Evolutionary conservation across 495 filamentous ascomycete species (phyloP).

Genomic region (Trichoderma reesei): DNA sequence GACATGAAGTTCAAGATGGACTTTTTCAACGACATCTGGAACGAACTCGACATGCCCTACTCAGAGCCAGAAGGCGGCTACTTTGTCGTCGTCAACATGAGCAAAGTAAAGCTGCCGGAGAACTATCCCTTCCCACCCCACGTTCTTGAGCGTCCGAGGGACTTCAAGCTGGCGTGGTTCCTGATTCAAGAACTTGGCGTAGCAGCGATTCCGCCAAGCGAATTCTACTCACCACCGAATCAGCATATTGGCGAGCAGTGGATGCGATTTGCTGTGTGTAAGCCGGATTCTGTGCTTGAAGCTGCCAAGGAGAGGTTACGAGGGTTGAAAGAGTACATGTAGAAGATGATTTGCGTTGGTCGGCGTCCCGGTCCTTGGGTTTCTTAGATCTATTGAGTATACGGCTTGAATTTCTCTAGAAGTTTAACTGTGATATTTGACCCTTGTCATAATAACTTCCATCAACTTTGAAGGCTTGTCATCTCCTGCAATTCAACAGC

Average conservation of each 20-base stretch:
- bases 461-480: not conserved
- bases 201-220: conserved; percentile 89
- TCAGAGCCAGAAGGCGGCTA: conserved; percentile 92
- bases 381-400: too few relatives aligned
- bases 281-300: conserved; percentile 86
- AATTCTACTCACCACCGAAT: conserved; percentile 85
- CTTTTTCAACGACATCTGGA: conserved; percentile 76
- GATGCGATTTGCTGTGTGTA: conserved; percentile 92
- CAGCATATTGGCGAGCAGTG: conserved; percentile 83
- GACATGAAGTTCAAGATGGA: conserved; percentile 87
- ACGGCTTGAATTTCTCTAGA: not conserved
- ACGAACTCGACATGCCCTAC: conserved; percentile 83
- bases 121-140: conserved; percentile 82
- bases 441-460: too few relatives aligned
- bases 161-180: conserved; percentile 94
- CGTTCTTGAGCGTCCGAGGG: conserved; percentile 72
- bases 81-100: conserved; percentile 88
- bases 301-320: conserved; percentile 80
- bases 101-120: conserved; percentile 68
- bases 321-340: conserved; percentile 72
- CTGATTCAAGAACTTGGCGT: conserved; percentile 93
- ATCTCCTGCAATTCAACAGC: too few relatives aligned
- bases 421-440: not conserved
- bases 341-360: conserved; percentile 11
- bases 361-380: too few relatives aligned